A percentile compares a stretch with the other conserved stretches of the same genome.
phyloP scores from a whole-genome alignment of 805 yeast genomes.

The Kodamaea fukazawae region DNA sequence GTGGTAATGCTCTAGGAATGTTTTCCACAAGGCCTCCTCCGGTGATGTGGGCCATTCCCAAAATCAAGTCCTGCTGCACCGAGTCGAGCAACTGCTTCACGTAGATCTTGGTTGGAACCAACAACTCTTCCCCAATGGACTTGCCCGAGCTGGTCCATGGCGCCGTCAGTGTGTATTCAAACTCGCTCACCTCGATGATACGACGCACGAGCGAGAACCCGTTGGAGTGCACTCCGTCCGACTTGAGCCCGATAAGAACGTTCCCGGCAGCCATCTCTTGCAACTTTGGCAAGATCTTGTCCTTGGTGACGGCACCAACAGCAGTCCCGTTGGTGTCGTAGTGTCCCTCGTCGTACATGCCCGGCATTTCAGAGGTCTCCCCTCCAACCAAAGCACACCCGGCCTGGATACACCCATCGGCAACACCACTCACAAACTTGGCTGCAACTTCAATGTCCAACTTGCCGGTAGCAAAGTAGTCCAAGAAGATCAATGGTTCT shows the following conservation, averaged over 20 bases:
- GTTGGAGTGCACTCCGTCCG: slow-evolving; percentile 94
- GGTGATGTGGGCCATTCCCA: slow-evolving; percentile 95
- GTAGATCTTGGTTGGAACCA: slow-evolving; percentile 90
- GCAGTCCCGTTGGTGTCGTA: slow-evolving; percentile 99
- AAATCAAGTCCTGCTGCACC: slow-evolving; percentile 60
- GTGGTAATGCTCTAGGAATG: slow-evolving; percentile 91
- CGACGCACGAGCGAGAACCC: slow-evolving; percentile 94
- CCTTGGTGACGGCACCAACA: slow-evolving; percentile 88
- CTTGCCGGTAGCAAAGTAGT: slow-evolving; percentile 94
- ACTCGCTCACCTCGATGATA: slow-evolving; percentile 71
- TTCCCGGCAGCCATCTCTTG: slow-evolving; percentile 74
- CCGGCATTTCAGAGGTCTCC: slow-evolving; percentile 99
- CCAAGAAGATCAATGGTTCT: slow-evolving; percentile 92
- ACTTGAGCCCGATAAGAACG: slow-evolving; percentile 78
- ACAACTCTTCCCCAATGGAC: slow-evolving; percentile 80
- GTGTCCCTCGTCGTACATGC: slow-evolving; percentile 92
- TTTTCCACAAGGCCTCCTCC: slow-evolving; percentile 98
- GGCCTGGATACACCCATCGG: slow-evolving; percentile 89
- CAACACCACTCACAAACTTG: slow-evolving; percentile 90
- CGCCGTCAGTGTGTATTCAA: slow-evolving; percentile 67
- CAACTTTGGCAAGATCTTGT: slow-evolving; percentile 68
- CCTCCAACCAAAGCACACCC: slow-evolving; percentile 99
- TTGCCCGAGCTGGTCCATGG: slow-evolving; percentile 73
- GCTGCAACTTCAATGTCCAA: slow-evolving; percentile 82
- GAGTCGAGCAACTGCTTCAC: slow-evolving; percentile 85